phyloP scores from a whole-genome alignment of 2,329 filamentous ascomycete species.

The Claviceps fusiformis region DNA sequence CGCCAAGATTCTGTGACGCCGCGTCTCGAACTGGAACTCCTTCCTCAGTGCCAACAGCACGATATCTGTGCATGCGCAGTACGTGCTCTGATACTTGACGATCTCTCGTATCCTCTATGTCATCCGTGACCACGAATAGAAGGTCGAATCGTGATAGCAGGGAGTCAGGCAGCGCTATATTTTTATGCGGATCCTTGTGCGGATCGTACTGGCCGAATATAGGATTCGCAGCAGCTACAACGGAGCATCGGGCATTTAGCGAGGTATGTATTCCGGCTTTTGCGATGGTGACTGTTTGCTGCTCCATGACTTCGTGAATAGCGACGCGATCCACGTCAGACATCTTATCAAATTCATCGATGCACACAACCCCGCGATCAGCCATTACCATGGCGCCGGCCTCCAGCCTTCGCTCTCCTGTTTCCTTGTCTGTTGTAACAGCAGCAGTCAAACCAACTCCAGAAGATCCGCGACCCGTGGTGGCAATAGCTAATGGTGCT shows the following conservation, averaged over 20 bases:
- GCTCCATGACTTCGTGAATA: constrained; percentile 99
- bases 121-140: constrained; percentile 92
- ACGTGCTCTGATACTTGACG: constrained; percentile 91
- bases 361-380: constrained; percentile 94
- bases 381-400: constrained; percentile 98
- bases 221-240: constrained; percentile 90
- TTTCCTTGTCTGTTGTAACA: constrained; percentile 94
- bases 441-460: constrained; percentile 95
- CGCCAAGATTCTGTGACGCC: constrained; percentile 67
- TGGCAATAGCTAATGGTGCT: constrained; percentile 89
- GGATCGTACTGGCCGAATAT: constrained; percentile 98
- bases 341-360: constrained; percentile 99
- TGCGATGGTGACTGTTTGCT: constrained; percentile 97
- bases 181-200: constrained; percentile 97
- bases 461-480: constrained; percentile 90
- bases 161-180: constrained; percentile 93
- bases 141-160: constrained; percentile 97
- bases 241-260: constrained; percentile 89
- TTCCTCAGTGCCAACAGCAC: constrained; percentile 83
- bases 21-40: constrained; percentile 89
- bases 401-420: constrained; percentile 84
- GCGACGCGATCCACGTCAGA: constrained; percentile 94
- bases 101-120: constrained; percentile 89
- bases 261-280: constrained; percentile 98
- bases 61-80: constrained; percentile 91